Evolutionary conservation across 2,329 filamentous ascomycete genomes (phyloP).

Genomic region (Zasmidium citrigriseum): DNA sequence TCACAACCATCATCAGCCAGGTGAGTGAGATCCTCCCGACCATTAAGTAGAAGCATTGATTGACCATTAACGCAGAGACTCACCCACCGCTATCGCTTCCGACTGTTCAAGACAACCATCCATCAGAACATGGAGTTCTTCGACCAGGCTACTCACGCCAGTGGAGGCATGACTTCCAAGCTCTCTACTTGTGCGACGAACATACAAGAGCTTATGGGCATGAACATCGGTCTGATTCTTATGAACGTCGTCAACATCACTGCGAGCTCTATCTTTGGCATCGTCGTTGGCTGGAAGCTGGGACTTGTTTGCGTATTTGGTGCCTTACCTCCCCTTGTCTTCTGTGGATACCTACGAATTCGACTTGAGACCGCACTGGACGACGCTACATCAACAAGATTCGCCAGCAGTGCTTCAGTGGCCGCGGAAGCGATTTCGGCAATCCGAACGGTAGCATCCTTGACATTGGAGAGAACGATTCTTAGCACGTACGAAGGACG

Average conservation of each 20-base stretch:
- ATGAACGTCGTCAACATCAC: constrained; percentile 76
- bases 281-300: constrained; percentile 52
- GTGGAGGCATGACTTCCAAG: constrained; percentile 72
- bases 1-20: constrained; percentile 38
- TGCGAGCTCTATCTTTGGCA: constrained; percentile 43
- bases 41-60: neutral
- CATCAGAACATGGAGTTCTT: constrained; percentile 13
- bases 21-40: neutral
- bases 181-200: constrained; percentile 63
- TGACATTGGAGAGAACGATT: constrained; percentile 30
- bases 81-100: constrained; percentile 34
- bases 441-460: constrained; percentile 30
- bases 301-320: constrained; percentile 43
- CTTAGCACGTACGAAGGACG: constrained; percentile 27
- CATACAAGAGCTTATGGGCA: neutral
- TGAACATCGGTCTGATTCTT: constrained; percentile 4
- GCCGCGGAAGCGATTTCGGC: constrained; percentile 32
- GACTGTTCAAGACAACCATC: constrained; percentile 29
- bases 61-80: constrained; percentile 11
- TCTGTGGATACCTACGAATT: constrained; percentile 45
- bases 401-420: constrained; percentile 6
- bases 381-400: neutral
- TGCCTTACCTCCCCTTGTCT: constrained; percentile 43
- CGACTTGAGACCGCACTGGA: constrained; percentile 31
- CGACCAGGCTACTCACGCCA: constrained; percentile 43